Base-by-base conservation (phyloP, 345 rosid genomes). In the Citrus australasica region DNA sequence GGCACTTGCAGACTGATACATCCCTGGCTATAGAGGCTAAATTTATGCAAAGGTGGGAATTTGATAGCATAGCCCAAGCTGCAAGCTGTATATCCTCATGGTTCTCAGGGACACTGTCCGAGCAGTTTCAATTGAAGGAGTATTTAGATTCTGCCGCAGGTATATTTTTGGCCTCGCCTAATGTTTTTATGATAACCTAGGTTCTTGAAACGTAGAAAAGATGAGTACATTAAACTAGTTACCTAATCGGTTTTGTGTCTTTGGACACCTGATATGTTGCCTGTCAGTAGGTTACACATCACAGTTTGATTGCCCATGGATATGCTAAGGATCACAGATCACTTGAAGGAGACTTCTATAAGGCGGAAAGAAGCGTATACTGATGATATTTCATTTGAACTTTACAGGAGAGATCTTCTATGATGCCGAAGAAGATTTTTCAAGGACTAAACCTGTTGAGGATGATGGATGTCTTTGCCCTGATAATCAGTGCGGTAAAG, bases 41-140 rank as follows among this genome's bases (percentile, higher is more conserved):
- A 83, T 59, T 88, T 75, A 94, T 94, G 99, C 90, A 68, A 81
- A 90, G 98, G 87, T 97, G 98, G 99, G 99, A 97, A 81, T 97
- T 97, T 81, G 98, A 94, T 74, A 90, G 99, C 82, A 87, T 94
- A 60, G 58, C 83, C 48, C 98, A 97, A 80, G 99, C 98, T 61
- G 89, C 82, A 67, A 82, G 77, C 59, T 88, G 83, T 75, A 84
- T 90, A 71, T 79, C 90, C 67, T 88, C 85, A 63, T 97, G 99
- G 98, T 94, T 97, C 88, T 92, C 90, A 0, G 98, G 98, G 78
- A 85, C 94, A 59, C 42, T 27, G 66, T 76, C 82, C 16, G 98
- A 97, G 60, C 80, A 69, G 82, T 86, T 58, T 71, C 85, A 64
- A 77, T 81, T 97, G 84, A 87, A 78, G 81, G 87, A 87, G 72